These are phyloP conservation scores for Cercospora citrullina DNA, from an alignment of 2,329 filamentous ascomycete species.

Conservation along the genomic window DNA sequence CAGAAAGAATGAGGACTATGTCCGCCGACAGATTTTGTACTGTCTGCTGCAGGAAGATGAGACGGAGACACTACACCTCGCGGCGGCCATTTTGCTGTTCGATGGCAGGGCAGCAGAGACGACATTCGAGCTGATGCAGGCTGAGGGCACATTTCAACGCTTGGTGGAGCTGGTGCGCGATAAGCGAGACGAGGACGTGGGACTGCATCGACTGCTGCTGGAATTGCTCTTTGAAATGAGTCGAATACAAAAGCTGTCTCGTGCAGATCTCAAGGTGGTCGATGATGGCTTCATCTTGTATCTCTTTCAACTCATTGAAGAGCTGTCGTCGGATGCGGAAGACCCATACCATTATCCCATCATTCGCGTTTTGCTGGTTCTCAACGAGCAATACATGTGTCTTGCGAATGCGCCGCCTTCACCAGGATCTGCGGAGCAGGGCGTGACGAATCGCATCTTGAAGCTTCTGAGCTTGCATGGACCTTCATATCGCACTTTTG, in stretches of 20 bases:
- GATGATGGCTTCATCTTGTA: slow-evolving; percentile 79
- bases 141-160: slow-evolving; percentile 78
- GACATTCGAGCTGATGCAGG: slow-evolving; percentile 83
- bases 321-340: slow-evolving; percentile 78
- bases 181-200: slow-evolving; percentile 45
- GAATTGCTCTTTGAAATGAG: slow-evolving; percentile 97
- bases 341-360: slow-evolving; percentile 96
- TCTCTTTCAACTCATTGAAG: slow-evolving; percentile 84
- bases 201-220: slow-evolving; percentile 75
- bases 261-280: slow-evolving; percentile 69
- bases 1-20: slow-evolving; percentile 73
- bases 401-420: slow-evolving; percentile 62
- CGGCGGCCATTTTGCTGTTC: slow-evolving; percentile 79
- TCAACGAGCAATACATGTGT: slow-evolving; percentile 96
- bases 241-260: slow-evolving; percentile 76
- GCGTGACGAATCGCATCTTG: slow-evolving; percentile 85
- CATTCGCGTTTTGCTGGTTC: slow-evolving; percentile 88
- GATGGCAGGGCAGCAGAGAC: slow-evolving; percentile 78
- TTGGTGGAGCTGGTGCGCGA: slow-evolving; percentile 77
- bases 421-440: slow-evolving; percentile 37
- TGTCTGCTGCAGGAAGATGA: slow-evolving; percentile 88
- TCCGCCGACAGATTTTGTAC: slow-evolving; percentile 89
- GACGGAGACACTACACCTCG: slow-evolving; percentile 72
- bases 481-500: slow-evolving; percentile 84
- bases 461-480: slow-evolving; percentile 84